Base-by-base conservation (phyloP, 2,329 filamentous ascomycete genomes). In the Dryadomyces quercivorus region DNA sequence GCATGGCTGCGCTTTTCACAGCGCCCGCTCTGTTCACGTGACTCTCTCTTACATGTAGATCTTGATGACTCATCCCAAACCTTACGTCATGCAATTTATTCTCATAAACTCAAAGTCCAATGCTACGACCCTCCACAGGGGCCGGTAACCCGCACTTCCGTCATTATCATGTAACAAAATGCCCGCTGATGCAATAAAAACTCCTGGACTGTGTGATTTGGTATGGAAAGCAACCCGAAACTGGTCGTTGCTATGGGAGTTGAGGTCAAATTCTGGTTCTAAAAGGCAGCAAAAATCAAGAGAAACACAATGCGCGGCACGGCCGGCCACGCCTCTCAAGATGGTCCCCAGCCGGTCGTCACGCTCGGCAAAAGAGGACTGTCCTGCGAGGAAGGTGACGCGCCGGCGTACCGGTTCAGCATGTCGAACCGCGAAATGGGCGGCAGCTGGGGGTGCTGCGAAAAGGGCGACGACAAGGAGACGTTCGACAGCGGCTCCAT, bases 181-280 rank as follows among this genome's bases (percentile, higher is more conserved):
- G 2, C 31, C 48, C 48, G 48, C 48, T 50, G 34, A 50, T 50
- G 48, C 48, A 50, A 50, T 34, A 50, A 15, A 40, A 49, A 26
- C 34, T 20, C 10, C 16, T 13, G n/a, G 7, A 20, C 31, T 18
- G 38, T 34, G 36, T 12, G 31, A 34, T 16, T 40, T 40, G 36
- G 4, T 12, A 40, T 13, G 8, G 26, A 10, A n/a, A 10, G 16
- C 15, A 31, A 5, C 13, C 16, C 3, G n/a, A 34, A 12, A n/a
- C 45, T 26, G 46, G 46, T 12, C n/a, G 22, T 4, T 31, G 36
- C 36, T 40, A 40, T 40, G 4, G 4, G 36, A 13, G 36, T 40
- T 12, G 10, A 16, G 15, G 36, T 40, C 10, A 40, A 40, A 13
- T 40, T 40, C 36, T 40, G 36, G 36, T 40, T 40, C 36, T 40